Evolutionary conservation across 106 monocot genomes (phyloP).

Genomic region (Gastrodia elata): DNA sequence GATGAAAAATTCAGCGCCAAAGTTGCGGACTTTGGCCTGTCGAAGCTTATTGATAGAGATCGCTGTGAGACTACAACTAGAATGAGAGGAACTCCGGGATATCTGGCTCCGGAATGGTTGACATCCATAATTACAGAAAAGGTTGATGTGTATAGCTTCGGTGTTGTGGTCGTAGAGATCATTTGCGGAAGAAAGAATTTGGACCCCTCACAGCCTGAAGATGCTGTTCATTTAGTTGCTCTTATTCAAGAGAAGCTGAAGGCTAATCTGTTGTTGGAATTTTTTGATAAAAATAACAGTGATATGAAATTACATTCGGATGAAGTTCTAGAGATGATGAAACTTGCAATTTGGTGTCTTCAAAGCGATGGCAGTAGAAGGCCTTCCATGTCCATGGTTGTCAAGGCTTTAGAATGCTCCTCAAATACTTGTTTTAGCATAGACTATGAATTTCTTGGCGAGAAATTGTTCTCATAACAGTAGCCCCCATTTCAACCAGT

Average conservation of each 20-base stretch:
- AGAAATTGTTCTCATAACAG: no score
- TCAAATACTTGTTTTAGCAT: no score
- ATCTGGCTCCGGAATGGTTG: no score
- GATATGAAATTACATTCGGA: background rate
- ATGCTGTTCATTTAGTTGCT: background rate
- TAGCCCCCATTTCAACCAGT: no score
- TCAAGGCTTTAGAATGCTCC: no score
- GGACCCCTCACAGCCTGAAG: background rate
- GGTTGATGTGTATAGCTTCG: constrained; percentile 20
- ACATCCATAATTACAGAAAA: constrained; percentile 15
- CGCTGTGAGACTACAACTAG: constrained; percentile 9
- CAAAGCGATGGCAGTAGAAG: background rate
- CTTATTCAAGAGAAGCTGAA: background rate
- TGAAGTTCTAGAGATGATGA: constrained; percentile 1
- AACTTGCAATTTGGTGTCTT: constrained; percentile 6
- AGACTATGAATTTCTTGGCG: no score
- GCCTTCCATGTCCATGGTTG: no score
- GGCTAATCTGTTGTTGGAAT: background rate
- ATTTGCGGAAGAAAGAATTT: constrained; percentile 14
- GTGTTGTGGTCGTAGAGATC: constrained; percentile 12
- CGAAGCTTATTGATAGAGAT: constrained; percentile 11
- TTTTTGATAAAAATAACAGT: background rate
- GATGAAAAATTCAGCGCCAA: no score
- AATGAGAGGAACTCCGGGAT: no score
- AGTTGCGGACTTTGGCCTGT: constrained; percentile 20